Evolutionary conservation across 768 basidiomycete species (phyloP).

Genomic region (Dacryopinax spathularia): DNA sequence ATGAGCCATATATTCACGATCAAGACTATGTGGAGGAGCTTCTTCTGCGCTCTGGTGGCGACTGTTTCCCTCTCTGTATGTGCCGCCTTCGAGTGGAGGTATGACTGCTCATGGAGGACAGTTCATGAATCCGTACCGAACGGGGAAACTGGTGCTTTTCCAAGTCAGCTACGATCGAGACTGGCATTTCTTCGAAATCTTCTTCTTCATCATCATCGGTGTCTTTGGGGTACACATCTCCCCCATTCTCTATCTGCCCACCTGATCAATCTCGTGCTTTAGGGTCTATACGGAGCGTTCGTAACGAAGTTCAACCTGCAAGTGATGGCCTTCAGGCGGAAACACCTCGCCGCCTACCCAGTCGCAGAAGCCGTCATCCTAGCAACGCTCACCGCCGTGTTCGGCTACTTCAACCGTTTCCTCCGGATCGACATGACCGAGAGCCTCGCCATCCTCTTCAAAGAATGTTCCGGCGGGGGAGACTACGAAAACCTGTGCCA

Average conservation of each 20-base stretch:
- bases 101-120: constrained; percentile 23
- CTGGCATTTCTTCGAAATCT: constrained; percentile 98
- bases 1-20: constrained; percentile 97
- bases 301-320: constrained; percentile 95
- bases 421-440: constrained; percentile 96
- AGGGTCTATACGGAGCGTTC: constrained; percentile 96
- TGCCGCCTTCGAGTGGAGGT: constrained; percentile 11
- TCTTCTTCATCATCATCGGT: constrained; percentile 89
- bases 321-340: constrained; percentile 85
- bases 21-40: constrained; percentile 97
- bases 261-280: neutral
- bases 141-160: constrained; percentile 94
- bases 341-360: constrained; percentile 68
- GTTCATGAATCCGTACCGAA: constrained; percentile 97
- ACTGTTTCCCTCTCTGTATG: constrained; percentile 89
- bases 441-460: constrained; percentile 84
- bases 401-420: constrained; percentile 90
- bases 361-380: constrained; percentile 81
- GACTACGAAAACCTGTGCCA: constrained; percentile 91
- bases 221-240: constrained; percentile 67
- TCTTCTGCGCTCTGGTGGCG: constrained; percentile 92
- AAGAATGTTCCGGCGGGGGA: constrained; percentile 86
- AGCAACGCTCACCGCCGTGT: constrained; percentile 75
- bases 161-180: constrained; percentile 94
- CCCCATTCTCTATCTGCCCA: neutral